Evolutionary conservation across 805 yeast species (phyloP).

Genomic region (Candida ponderosae): DNA sequence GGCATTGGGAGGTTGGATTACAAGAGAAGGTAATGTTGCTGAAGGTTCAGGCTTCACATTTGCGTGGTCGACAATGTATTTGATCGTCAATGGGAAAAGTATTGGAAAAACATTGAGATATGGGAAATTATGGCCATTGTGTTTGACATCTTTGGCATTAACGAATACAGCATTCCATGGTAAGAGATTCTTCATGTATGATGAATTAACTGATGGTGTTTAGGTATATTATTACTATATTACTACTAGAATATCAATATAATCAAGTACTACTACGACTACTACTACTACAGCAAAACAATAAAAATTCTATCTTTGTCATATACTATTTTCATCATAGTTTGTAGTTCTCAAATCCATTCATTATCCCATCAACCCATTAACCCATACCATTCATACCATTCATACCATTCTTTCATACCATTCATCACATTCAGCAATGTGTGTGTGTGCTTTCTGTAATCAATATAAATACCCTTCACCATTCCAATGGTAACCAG

Average conservation of each 20-base stretch:
- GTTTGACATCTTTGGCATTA: slow-evolving; percentile 48
- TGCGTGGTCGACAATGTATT: slow-evolving; percentile 76
- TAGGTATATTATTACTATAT: too few species aligned
- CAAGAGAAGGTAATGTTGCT: slow-evolving; percentile 64
- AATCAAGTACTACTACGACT: too few species aligned
- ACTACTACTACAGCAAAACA: too few species aligned
- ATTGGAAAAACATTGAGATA: slow-evolving; percentile 43
- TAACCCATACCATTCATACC: not conserved
- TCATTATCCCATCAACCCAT: not conserved
- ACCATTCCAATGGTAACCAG: slow-evolving; percentile 72
- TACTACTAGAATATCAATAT: too few species aligned
- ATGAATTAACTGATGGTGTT: too few species aligned
- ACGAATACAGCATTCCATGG: slow-evolving; percentile 65
- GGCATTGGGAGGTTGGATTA: slow-evolving; percentile 65
- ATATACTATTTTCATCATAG: too few species aligned
- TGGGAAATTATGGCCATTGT: slow-evolving; percentile 56
- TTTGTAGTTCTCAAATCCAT: too few species aligned
- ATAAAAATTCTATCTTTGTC: too few species aligned
- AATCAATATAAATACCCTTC: slow-evolving; percentile 6
- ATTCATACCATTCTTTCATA: not conserved
- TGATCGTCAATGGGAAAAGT: slow-evolving; percentile 61
- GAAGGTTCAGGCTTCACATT: slow-evolving; percentile 76
- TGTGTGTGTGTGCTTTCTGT: too few species aligned
- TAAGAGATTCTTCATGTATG: slow-evolving; percentile 41
- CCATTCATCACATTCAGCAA: too few species aligned